phyloP scores from a whole-genome alignment of 140 eudicot genomes.

The Stevia rebaudiana region DNA sequence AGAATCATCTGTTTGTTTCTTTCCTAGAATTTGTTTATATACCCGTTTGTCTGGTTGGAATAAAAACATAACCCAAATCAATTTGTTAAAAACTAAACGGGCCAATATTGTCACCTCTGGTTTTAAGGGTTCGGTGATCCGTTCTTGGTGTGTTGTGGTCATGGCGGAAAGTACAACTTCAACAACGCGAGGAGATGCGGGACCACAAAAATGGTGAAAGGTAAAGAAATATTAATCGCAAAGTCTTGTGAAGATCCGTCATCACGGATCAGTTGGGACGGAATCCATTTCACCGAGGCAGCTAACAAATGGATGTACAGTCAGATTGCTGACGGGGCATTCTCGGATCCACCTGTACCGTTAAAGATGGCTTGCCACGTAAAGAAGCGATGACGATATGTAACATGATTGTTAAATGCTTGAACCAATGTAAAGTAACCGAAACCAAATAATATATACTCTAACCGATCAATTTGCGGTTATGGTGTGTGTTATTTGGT shows the following conservation, averaged over 20 bases:
- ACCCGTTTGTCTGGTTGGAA: too few species aligned
- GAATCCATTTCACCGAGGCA: constrained; percentile 67
- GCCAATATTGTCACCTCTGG: too few species aligned
- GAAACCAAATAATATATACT: too few species aligned
- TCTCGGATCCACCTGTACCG: constrained; percentile 60
- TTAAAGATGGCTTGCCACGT: constrained; percentile 46
- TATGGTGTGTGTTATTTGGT: too few species aligned
- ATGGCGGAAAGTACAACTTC: constrained; percentile 70
- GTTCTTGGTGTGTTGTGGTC: constrained; percentile 62
- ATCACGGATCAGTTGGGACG: constrained; percentile 50
- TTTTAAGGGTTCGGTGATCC: constrained; percentile 45
- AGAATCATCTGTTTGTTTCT: too few species aligned
- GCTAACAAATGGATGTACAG: constrained; percentile 66
- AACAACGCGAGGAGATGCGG: constrained; percentile 52
- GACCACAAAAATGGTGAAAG: constrained; percentile 36
- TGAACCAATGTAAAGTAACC: too few species aligned
- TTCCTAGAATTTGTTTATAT: too few species aligned
- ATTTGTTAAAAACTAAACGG: too few species aligned
- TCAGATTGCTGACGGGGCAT: constrained; percentile 48
- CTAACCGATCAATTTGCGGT: too few species aligned
- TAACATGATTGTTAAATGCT: too few species aligned
- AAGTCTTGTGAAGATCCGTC: constrained; percentile 66
- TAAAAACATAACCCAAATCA: too few species aligned
- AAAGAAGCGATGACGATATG: too few species aligned
- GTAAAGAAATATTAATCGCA: constrained; percentile 39